These are phyloP conservation scores for Pistacia vera DNA, from an alignment of 345 rosid genomes.

Conservation along the genomic window DNA sequence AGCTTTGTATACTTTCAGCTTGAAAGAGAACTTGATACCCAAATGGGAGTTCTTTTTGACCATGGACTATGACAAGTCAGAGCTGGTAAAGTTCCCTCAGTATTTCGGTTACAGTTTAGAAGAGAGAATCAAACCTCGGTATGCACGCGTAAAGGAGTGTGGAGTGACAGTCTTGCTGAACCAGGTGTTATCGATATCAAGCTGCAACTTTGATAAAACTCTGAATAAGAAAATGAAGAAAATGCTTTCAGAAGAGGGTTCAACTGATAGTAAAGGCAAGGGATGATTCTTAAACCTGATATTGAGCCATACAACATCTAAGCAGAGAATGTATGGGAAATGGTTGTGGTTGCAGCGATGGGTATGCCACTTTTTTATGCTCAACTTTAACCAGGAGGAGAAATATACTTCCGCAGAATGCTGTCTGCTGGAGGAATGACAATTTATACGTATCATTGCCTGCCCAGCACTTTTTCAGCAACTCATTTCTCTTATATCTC, in stretches of 20 bases:
- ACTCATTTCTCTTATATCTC: no score
- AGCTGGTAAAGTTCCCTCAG: slow-evolving; percentile 86
- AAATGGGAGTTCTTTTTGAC: no score
- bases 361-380: not conserved
- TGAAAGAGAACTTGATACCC: no score
- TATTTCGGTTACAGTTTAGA: slow-evolving; percentile 88
- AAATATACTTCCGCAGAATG: not conserved
- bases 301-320: no score
- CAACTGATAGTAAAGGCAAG: not conserved
- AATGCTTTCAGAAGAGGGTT: slow-evolving; percentile 28
- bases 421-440: not conserved
- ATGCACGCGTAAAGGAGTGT: slow-evolving; percentile 58
- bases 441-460: not conserved
- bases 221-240: slow-evolving; percentile 65
- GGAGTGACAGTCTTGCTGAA: slow-evolving; percentile 72
- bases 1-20: no score
- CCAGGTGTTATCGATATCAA: slow-evolving; percentile 69
- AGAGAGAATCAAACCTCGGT: slow-evolving; percentile 83
- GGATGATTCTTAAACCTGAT: not conserved
- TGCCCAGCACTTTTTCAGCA: not conserved
- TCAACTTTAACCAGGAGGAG: not conserved
- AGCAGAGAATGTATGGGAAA: not conserved
- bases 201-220: slow-evolving; percentile 51
- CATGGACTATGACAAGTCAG: slow-evolving; percentile 54
- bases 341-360: not conserved